Percentiles rank a stretch among this genome's conserved stretches.
These are phyloP conservation scores for Kodamaea neixiangensis DNA, from an alignment of 805 yeast genomes.

Conservation along the genomic window DNA sequence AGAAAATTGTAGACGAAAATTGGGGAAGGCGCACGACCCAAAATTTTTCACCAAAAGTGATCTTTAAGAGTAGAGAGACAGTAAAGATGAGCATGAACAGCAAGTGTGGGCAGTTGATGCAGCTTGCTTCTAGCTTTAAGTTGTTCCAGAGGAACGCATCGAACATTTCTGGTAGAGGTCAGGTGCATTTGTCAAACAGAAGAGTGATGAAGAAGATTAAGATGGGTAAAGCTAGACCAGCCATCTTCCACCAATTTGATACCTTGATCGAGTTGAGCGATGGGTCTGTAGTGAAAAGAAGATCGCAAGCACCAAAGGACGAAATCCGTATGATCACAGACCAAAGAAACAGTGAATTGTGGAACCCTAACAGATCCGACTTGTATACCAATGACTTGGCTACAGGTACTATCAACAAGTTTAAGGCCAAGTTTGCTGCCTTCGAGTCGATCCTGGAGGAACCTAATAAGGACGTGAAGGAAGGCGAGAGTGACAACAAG, in stretches of 20 bases:
- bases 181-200: constrained; percentile 44
- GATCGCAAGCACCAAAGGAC: constrained; percentile 84
- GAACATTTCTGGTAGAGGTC: constrained; percentile 29
- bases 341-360: constrained; percentile 80
- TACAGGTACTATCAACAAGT: constrained; percentile 75
- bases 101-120: not conserved
- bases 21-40: constrained; percentile 11
- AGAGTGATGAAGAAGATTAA: constrained; percentile 70
- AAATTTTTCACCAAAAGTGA: constrained; percentile 6
- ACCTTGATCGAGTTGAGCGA: constrained; percentile 89
- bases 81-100: not conserved
- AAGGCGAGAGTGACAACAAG: constrained; percentile 16
- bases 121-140: constrained; percentile 2
- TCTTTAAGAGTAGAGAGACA: not conserved
- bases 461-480: constrained; percentile 23
- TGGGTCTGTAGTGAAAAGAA: constrained; percentile 84
- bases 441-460: constrained; percentile 38
- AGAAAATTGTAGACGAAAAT: constrained; percentile 2
- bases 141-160: constrained; percentile 10
- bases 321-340: constrained; percentile 86
- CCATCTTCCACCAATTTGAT: constrained; percentile 88
- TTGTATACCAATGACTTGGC: constrained; percentile 73
- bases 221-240: constrained; percentile 89
- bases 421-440: constrained; percentile 64
- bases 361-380: constrained; percentile 88